Base-by-base conservation (phyloP, 2,329 filamentous ascomycete species). In the Botrytis deweyae region DNA sequence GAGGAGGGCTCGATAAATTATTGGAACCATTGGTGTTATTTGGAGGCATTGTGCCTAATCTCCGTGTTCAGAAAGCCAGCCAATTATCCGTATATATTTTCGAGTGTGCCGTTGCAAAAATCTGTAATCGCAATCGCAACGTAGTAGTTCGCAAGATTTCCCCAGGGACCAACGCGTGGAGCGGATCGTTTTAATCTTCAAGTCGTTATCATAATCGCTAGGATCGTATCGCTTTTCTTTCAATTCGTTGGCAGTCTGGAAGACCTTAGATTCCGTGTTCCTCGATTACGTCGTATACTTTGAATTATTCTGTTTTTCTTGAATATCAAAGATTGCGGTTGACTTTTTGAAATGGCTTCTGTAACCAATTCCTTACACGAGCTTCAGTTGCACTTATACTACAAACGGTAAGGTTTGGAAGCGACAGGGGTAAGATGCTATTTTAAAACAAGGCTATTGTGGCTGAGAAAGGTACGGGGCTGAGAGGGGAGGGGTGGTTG, bases 1-100 rank as follows among this genome's bases (percentile, higher is more conserved):
- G 87, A 74, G 86, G 84, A 74, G 82, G 81, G 64, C 84, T 83
- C 42, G 87, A 84, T 76, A 83, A 83, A 77, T 84, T 83, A 75
- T 76, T 70, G 49, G 76, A 74, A 74, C 84, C 82, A 74, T 85
- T 82, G 69, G 84, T 82, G 78, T 85, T 84, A 80, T 84, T 83
- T 78, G 85, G 85, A 83, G 86, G 84, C 85, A 86, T 87, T 73
- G 74, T 81, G 77, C 72, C 73, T 66, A 73, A 75, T 78, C 77
- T 72, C 76, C 76, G 67, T 72, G 73, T 76, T 73, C 38, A 36
- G 29, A 70, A 58, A 12, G 20, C 55, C 58, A 14, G 29, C 16
- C 52, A 36, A 63, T 14, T 62, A n/a, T 61, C 40, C 25, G 46
- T 49, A 40, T 61, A 33, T 36, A 5, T n/a, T 52, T 67, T 33